Conservation (phyloP, 139 green algal genomes). For the Chlorella sp. region DNA sequence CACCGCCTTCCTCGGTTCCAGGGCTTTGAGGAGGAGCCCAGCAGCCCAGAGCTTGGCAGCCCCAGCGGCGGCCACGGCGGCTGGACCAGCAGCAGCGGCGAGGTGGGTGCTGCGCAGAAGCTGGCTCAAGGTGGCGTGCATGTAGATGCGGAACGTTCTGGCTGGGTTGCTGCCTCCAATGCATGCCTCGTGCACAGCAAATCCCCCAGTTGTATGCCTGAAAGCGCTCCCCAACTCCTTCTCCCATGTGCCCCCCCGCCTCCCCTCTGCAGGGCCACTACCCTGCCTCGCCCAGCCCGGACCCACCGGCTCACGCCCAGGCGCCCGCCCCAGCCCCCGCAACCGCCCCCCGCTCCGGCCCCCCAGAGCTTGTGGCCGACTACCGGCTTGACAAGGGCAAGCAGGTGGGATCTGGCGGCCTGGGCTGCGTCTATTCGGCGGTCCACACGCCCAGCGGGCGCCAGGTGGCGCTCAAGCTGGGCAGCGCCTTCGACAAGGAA, state of each 20-base stretch:
- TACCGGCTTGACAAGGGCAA: neutral
- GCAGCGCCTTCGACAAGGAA: neutral
- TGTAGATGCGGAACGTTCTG: neutral
- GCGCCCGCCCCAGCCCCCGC: neutral
- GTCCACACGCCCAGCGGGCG: neutral
- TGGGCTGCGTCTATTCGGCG: constrained; percentile 14
- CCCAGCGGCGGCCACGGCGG: neutral
- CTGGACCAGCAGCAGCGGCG: neutral
- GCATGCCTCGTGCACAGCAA: neutral
- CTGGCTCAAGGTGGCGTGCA: too few species aligned
- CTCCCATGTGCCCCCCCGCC: too few species aligned
- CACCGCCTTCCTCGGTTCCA: too few species aligned
- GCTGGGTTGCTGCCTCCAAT: neutral
- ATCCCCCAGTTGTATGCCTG: neutral
- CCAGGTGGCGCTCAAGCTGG: constrained; percentile 29
- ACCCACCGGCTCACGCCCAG: neutral
- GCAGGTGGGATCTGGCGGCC: constrained; percentile 13
- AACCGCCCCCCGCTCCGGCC: neutral
- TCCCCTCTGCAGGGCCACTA: neutral
- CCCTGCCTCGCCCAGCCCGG: neutral
- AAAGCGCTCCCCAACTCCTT: too few species aligned
- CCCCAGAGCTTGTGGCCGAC: neutral
- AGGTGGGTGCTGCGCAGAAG: constrained; percentile 4
- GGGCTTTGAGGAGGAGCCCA: neutral
- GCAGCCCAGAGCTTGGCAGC: neutral